Percentiles rank a stretch among this genome's conserved stretches.
Evolutionary conservation across 768 basidiomycete species (phyloP).

Genomic region (Clathrus columnatus): DNA sequence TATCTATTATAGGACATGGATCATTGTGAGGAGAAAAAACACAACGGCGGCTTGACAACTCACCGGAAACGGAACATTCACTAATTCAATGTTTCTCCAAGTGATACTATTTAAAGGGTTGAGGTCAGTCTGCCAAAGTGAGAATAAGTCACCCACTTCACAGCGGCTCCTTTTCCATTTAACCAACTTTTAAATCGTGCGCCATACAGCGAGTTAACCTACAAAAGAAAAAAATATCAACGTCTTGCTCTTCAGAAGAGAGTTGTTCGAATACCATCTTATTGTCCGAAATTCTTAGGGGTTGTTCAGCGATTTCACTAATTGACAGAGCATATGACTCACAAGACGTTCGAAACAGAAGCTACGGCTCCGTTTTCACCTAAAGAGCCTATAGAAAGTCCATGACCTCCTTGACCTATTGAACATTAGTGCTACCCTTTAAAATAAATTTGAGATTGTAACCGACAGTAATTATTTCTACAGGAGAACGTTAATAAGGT

Average conservation of each 20-base stretch:
- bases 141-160: conserved; percentile 32
- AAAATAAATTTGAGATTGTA: neutral
- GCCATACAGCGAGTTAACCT: conserved; percentile 46
- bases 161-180: conserved; percentile 48
- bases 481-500: neutral
- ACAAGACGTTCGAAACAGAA: conserved; percentile 51
- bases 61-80: conserved; percentile 47
- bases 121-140: neutral
- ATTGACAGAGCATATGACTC: conserved; percentile 15
- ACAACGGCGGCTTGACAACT: conserved; percentile 13
- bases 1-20: conserved; percentile 31
- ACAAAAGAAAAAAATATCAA: neutral
- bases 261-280: conserved; percentile 17
- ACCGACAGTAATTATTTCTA: conserved; percentile 1
- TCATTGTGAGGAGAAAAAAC: neutral
- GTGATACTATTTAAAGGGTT: conserved; percentile 33
- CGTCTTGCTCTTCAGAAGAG: neutral
- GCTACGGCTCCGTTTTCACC: conserved; percentile 35
- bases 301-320: neutral
- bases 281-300: conserved; percentile 20
- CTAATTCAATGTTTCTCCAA: conserved; percentile 47
- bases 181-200: conserved; percentile 66
- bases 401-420: conserved; percentile 49
- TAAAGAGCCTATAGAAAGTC: conserved; percentile 48
- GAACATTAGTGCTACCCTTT: neutral